phyloP scores from a whole-genome alignment of 1,139 yeast species.

The Zhuliangozyma blackwelliae region DNA sequence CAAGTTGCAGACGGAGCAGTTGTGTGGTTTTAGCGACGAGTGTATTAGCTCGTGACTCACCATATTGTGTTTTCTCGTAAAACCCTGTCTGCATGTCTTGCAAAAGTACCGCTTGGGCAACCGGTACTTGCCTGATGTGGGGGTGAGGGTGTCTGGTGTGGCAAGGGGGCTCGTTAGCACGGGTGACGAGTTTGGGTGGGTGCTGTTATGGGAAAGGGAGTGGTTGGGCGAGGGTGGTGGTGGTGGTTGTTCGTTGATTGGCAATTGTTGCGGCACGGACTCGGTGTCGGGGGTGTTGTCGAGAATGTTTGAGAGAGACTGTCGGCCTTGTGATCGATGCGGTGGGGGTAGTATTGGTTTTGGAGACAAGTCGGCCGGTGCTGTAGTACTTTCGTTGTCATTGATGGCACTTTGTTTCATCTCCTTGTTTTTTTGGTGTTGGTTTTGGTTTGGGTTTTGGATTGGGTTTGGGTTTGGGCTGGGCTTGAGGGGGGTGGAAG shows the following conservation, averaged over 20 bases:
- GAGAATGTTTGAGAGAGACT: slow-evolving; percentile 1
- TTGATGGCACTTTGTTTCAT: not conserved
- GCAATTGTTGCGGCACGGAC: not conserved
- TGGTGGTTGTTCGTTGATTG: not conserved
- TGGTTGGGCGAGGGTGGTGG: too few relatives aligned
- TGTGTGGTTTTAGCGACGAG: slow-evolving; percentile 61
- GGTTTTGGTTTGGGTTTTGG: too few relatives aligned
- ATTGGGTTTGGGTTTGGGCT: too few relatives aligned
- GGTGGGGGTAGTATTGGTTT: not conserved
- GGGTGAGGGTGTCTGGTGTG: not conserved
- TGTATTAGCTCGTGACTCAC: slow-evolving; percentile 72
- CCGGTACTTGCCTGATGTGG: slow-evolving; percentile 6
- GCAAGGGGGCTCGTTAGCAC: not conserved
- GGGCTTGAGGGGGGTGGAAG: too few relatives aligned
- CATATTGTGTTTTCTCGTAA: slow-evolving; percentile 69
- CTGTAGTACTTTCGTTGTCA: not conserved
- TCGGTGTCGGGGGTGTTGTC: not conserved
- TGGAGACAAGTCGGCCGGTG: too few relatives aligned
- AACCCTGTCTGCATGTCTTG: slow-evolving; percentile 56
- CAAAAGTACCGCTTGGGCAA: slow-evolving; percentile 42
- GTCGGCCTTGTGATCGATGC: not conserved
- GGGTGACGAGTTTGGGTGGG: not conserved
- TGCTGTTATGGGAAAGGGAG: not conserved
- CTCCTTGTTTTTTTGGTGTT: not conserved
- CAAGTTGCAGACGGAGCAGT: slow-evolving; percentile 59